A percentile compares a stretch with the other conserved stretches of the same genome.
Evolutionary conservation across 129 eudicot species (phyloP).

Genomic region (Flaveria ramosissima): DNA sequence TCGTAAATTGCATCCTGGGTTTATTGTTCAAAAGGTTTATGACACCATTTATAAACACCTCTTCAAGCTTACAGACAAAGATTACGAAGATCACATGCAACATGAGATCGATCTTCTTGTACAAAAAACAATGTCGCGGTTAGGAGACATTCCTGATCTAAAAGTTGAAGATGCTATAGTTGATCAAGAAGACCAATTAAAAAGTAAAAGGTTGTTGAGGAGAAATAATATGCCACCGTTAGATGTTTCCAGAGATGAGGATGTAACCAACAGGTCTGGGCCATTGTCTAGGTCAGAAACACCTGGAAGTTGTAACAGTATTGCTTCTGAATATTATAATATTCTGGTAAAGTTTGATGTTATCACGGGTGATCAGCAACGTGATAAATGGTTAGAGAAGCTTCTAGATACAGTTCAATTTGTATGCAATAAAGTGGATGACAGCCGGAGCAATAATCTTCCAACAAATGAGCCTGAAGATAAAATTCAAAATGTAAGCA

Average conservation of each 20-base stretch:
- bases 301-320: constrained; percentile 66
- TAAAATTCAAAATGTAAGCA: constrained; percentile 44
- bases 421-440: constrained; percentile 47
- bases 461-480: constrained; percentile 41
- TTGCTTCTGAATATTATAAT: constrained; percentile 54
- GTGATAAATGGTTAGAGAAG: constrained; percentile 87
- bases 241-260: constrained; percentile 87
- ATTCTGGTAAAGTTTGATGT: constrained; percentile 60
- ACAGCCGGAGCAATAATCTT: constrained; percentile 27
- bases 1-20: constrained; percentile 87
- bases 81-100: constrained; percentile 80
- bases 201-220: constrained; percentile 61
- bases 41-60: constrained; percentile 71
- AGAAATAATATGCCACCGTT: constrained; percentile 62
- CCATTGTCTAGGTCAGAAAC: constrained; percentile 68
- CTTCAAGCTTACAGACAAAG: constrained; percentile 85
- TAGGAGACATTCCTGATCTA: constrained; percentile 76
- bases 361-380: constrained; percentile 64
- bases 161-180: constrained; percentile 51
- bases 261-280: constrained; percentile 45
- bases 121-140: constrained; percentile 65
- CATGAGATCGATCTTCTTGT: constrained; percentile 89
- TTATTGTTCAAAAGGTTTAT: constrained; percentile 84
- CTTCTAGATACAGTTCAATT: constrained; percentile 69
- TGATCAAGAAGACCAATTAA: constrained; percentile 54